Conservation (phyloP, 2,329 filamentous ascomycete genomes). For the Aphanocladium album region DNA sequence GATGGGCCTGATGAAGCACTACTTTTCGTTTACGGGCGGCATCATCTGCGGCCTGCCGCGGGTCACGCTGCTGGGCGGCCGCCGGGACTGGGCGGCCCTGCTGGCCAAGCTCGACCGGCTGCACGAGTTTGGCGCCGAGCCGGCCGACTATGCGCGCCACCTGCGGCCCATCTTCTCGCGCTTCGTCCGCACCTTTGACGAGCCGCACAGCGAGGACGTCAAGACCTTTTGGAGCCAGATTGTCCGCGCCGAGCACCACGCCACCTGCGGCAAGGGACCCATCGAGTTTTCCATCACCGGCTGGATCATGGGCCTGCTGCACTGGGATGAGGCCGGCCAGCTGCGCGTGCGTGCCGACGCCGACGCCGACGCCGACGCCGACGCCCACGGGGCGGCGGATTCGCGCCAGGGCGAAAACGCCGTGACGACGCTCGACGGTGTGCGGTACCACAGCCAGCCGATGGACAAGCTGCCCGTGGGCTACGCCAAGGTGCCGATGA, state of each 20-base stretch:
- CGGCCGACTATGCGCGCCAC: conserved; percentile 31
- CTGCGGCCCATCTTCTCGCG: conserved; percentile 39
- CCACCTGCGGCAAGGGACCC: conserved; percentile 24
- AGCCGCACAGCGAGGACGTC: conserved; percentile 27
- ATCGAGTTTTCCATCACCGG: conserved; percentile 37
- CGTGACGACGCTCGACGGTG: conserved; percentile 21
- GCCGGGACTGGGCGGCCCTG: conserved; percentile 37
- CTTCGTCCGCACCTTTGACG: conserved; percentile 41
- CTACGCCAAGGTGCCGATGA: conserved; percentile 36
- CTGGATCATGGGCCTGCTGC: conserved; percentile 45
- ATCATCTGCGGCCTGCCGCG: conserved; percentile 39
- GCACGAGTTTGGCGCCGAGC: conserved; percentile 38
- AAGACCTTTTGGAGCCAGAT: conserved; percentile 40
- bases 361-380: conserved; percentile 14
- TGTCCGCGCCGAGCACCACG: conserved; percentile 30
- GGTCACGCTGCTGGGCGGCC: conserved; percentile 35
- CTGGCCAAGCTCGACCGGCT: conserved; percentile 38
- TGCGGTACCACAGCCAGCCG: conserved; percentile 25
- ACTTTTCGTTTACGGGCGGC: conserved; percentile 32
- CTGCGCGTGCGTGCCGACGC: conserved; percentile 16
- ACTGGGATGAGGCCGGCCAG: conserved; percentile 35
- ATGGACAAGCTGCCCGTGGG: conserved; percentile 30
- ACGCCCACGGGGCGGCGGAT: no score
- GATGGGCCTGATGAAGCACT: conserved; percentile 40
- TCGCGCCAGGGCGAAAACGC: no score